Base-by-base conservation (phyloP, 2,329 filamentous ascomycete genomes). In the Rhynchosporium graminicola region DNA sequence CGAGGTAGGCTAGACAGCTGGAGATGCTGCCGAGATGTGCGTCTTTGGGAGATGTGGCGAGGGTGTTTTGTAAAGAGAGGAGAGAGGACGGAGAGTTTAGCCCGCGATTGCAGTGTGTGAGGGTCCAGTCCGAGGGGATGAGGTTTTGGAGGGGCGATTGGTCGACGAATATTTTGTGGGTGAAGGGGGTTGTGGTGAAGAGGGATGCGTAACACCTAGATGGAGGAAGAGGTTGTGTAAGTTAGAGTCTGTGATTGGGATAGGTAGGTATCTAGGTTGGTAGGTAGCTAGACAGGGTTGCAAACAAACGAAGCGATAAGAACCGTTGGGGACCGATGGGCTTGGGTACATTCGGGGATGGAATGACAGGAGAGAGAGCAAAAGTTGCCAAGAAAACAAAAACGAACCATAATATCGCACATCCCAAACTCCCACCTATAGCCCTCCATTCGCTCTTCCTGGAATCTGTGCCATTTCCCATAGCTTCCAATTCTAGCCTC, bases 131-230 rank as follows among this genome's bases (percentile, higher is more conserved):
- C 10, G 6, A 5, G 33, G 28, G 62, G 6, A 68, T 65, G 15
- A 46, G 62, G 60, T 74, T 70, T 47, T 74, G 73, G 2, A 74
- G 65, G 0, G 73, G 73, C 2, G 69, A 67, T 61, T 74, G 73
- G 60, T 74, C 73, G 15, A 74, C 67, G 51, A 73, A 74, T 8
- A 74, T 63, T 50, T 68, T 67, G 58, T 72, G 68, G 3, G 67
- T 65, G 61, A 74, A 74, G 2, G 65, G 62, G 0, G 46, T 0
- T 1, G 71, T 70, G 40, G 67, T 68, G 57, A 74, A 74, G n/a
- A 74, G 68, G 29, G 70, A 68, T 3, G 69, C 69, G 51, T 73
- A 74, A 36, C 62, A 69, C 72, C 71, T 72, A 20, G 8, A 26
- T 4, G 15, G 43, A 8, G 2, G 13, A 15, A 28, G 2, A 1